These are phyloP conservation scores for Pythium sukuiense DNA, from an alignment of 352 stramenopile genomes.

Conservation along the genomic window DNA sequence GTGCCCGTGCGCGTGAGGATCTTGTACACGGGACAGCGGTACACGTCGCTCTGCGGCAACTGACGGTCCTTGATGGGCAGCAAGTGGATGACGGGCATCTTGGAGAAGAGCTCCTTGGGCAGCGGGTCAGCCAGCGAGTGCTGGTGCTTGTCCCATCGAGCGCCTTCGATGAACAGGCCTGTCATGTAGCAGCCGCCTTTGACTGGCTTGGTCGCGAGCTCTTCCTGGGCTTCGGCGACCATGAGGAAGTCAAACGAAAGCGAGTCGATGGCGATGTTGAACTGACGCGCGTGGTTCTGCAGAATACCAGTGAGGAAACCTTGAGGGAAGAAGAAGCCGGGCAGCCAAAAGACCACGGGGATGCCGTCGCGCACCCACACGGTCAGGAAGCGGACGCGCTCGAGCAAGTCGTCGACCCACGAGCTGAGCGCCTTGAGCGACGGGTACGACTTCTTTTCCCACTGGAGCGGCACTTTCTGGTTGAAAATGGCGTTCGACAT, in stretches of 20 bases:
- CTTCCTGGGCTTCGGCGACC: slow-evolving; percentile 32
- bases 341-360: slow-evolving; percentile 70
- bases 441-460: slow-evolving; percentile 90
- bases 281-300: slow-evolving; percentile 84
- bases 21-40: slow-evolving; percentile 95
- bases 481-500: slow-evolving; percentile 88
- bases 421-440: slow-evolving; percentile 88
- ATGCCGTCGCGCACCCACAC: slow-evolving; percentile 60
- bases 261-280: slow-evolving; percentile 76
- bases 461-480: slow-evolving; percentile 84
- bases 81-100: slow-evolving; percentile 89
- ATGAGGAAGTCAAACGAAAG: slow-evolving; percentile 71
- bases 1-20: slow-evolving; percentile 90
- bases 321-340: slow-evolving; percentile 81
- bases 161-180: slow-evolving; percentile 89
- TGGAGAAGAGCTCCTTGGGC: slow-evolving; percentile 92
- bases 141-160: slow-evolving; percentile 69
- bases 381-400: slow-evolving; percentile 66
- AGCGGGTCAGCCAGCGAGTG: slow-evolving; percentile 86
- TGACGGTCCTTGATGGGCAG: slow-evolving; percentile 81
- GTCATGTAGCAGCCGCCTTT: slow-evolving; percentile 86
- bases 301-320: slow-evolving; percentile 78
- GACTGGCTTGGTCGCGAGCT: slow-evolving; percentile 39
- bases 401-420: slow-evolving; percentile 89
- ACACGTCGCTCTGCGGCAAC: slow-evolving; percentile 80